Evolutionary conservation across 768 basidiomycete genomes (phyloP).

Genomic region (Rhizopogon roseolus): DNA sequence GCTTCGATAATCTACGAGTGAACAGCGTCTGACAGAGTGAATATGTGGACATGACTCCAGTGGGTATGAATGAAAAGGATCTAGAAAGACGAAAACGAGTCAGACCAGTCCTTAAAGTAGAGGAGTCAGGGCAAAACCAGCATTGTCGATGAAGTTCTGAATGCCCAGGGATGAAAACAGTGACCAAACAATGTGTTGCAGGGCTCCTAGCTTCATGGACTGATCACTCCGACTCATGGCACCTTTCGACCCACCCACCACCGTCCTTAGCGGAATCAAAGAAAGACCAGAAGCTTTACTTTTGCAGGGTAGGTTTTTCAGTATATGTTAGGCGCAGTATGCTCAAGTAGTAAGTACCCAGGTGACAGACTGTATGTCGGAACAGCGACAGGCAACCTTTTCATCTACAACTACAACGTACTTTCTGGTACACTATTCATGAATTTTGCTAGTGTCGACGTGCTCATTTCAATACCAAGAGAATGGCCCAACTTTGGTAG

Average conservation of each 20-base stretch:
- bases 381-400: constrained; percentile 50
- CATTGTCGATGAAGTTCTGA: too few species aligned
- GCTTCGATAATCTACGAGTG: too few species aligned
- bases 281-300: constrained; percentile 31
- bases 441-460: neutral
- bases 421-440: constrained; percentile 28
- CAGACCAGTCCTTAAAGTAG: too few species aligned
- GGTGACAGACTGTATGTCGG: constrained; percentile 61
- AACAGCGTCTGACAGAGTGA: too few species aligned
- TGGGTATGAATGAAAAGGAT: too few species aligned
- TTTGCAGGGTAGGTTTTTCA: constrained; percentile 17
- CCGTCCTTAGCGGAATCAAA: constrained; percentile 28
- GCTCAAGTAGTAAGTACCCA: constrained; percentile 15
- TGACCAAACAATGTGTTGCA: too few species aligned
- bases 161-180: too few species aligned
- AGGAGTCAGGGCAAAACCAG: too few species aligned
- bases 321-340: constrained; percentile 3
- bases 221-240: constrained; percentile 17
- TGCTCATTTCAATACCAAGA: neutral
- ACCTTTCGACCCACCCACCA: constrained; percentile 23
- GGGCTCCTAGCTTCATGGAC: neutral
- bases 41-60: too few species aligned
- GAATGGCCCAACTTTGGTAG: constrained; percentile 36
- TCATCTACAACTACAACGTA: constrained; percentile 44
- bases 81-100: too few species aligned